Evolutionary conservation across 139 green algal genomes (phyloP).

Genomic region (Coccomyxa sp.): DNA sequence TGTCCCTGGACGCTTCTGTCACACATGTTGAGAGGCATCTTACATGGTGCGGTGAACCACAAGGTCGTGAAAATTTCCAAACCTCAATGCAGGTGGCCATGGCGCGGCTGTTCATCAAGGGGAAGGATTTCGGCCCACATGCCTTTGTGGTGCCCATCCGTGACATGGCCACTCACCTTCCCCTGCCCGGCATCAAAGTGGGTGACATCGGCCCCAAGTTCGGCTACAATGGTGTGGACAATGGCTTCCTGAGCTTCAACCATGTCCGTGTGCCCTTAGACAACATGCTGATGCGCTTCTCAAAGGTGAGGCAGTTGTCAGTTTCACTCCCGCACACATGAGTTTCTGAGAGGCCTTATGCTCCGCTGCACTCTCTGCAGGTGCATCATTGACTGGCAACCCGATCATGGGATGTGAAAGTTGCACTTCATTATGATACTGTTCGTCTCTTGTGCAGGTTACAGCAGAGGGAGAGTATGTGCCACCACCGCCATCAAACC

Average conservation of each 20-base stretch:
- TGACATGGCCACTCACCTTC: constrained; percentile 68
- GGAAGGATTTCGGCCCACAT: constrained; percentile 78
- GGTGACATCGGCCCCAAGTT: constrained; percentile 96
- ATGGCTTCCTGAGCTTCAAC: constrained; percentile 56
- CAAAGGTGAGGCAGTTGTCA: constrained; percentile 42
- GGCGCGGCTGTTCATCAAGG: constrained; percentile 74
- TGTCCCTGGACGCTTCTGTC: background rate
- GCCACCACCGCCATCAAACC: constrained; percentile 74
- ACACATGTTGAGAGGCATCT: background rate
- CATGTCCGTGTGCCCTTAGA: constrained; percentile 35
- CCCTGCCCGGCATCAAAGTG: constrained; percentile 81
- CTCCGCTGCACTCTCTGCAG: no score
- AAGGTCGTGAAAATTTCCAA: background rate
- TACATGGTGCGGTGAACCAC: background rate
- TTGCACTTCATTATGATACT: background rate
- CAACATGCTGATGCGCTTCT: constrained; percentile 87
- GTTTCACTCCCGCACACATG: background rate
- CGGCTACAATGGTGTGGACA: constrained; percentile 84
- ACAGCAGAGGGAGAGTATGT: constrained; percentile 74
- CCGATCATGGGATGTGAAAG: background rate
- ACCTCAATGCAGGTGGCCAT: constrained; percentile 49
- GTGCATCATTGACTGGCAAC: background rate
- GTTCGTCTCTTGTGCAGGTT: background rate
- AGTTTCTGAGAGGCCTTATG: background rate
- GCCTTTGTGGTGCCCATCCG: constrained; percentile 85